Evolutionary conservation across 768 basidiomycete genomes (phyloP).

Genomic region (Cystofilobasidium bisporidii): DNA sequence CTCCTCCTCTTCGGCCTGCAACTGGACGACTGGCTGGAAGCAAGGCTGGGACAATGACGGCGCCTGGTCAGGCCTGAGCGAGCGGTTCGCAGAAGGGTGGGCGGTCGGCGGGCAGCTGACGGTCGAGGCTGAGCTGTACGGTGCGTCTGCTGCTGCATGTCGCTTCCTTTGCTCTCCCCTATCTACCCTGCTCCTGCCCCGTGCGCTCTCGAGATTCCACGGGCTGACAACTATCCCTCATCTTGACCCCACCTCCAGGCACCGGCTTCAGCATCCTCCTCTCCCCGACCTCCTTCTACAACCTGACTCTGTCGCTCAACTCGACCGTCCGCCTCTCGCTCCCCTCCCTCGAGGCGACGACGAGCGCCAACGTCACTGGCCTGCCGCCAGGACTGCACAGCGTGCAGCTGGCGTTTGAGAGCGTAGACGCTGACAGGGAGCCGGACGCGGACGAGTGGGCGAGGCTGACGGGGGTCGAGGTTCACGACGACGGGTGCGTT

Average conservation of each 20-base stretch:
- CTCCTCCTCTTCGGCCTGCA: conserved; percentile 1
- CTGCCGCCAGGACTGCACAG: conserved; percentile 7
- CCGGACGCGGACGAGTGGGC: background rate
- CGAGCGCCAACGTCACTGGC: background rate
- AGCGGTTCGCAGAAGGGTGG: conserved; percentile 20
- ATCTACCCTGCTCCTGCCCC: too few species aligned
- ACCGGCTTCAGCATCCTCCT: conserved; percentile 9
- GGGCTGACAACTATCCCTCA: too few species aligned
- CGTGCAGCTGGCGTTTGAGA: conserved; percentile 6
- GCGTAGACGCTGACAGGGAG: background rate
- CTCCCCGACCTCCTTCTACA: conserved; percentile 6
- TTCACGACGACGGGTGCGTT: conserved; percentile 4
- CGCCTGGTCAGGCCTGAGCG: background rate
- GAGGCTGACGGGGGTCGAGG: conserved; percentile 8
- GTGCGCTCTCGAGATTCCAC: too few species aligned
- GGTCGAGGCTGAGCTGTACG: conserved; percentile 7
- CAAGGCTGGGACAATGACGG: conserved; percentile 23
- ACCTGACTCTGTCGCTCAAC: conserved; percentile 19
- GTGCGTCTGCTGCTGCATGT: background rate
- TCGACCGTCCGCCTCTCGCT: background rate
- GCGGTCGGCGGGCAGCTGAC: background rate
- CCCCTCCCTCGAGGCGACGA: background rate
- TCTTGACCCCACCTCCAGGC: background rate
- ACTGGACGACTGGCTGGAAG: conserved; percentile 12
- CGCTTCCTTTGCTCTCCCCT: background rate